Conservation (phyloP, 1,284 basidiomycete genomes). For the Sporisorium iseilematis-ciliati region DNA sequence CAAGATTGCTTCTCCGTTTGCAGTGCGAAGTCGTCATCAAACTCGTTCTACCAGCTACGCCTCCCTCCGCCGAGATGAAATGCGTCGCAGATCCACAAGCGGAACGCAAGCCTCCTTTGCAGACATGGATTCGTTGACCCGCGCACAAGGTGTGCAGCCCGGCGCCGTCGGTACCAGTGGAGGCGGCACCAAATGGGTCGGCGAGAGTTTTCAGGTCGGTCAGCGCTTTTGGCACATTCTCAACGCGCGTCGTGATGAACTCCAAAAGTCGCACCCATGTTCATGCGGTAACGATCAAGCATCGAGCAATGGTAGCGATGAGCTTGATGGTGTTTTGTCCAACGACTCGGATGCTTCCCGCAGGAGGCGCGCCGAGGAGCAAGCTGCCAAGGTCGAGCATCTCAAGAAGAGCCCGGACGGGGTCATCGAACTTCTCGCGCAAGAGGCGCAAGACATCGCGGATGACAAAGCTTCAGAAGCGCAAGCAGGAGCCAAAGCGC, state of each 20-base stretch:
- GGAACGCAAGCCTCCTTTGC: slow-evolving; percentile 25
- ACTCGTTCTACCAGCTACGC: slow-evolving; percentile 32
- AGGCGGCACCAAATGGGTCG: slow-evolving; percentile 67
- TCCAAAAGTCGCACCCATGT: slow-evolving; percentile 28
- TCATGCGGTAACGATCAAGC: slow-evolving; percentile 9
- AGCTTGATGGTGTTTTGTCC: neutral
- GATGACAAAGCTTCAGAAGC: slow-evolving; percentile 36
- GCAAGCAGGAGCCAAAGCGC: slow-evolving; percentile 1
- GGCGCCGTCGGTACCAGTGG: slow-evolving; percentile 61
- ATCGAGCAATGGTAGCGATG: neutral
- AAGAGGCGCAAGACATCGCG: slow-evolving; percentile 38
- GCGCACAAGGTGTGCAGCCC: slow-evolving; percentile 31
- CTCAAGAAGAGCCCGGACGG: slow-evolving; percentile 46
- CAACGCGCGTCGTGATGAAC: slow-evolving; percentile 35
- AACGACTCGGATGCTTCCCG: slow-evolving; percentile 5
- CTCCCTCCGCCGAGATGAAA: slow-evolving; percentile 18
- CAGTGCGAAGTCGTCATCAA: slow-evolving; percentile 20
- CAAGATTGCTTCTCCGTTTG: slow-evolving; percentile 33
- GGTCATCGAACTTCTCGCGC: slow-evolving; percentile 41
- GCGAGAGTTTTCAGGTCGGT: slow-evolving; percentile 63
- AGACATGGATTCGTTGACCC: slow-evolving; percentile 5
- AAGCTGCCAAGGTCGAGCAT: slow-evolving; percentile 38
- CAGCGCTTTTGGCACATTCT: slow-evolving; percentile 58
- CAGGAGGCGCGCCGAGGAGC: slow-evolving; percentile 18
- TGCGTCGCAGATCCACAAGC: slow-evolving; percentile 17